These are phyloP conservation scores for Hymenoscyphus infarciens DNA, from an alignment of 2,329 filamentous ascomycete genomes.

Conservation along the genomic window DNA sequence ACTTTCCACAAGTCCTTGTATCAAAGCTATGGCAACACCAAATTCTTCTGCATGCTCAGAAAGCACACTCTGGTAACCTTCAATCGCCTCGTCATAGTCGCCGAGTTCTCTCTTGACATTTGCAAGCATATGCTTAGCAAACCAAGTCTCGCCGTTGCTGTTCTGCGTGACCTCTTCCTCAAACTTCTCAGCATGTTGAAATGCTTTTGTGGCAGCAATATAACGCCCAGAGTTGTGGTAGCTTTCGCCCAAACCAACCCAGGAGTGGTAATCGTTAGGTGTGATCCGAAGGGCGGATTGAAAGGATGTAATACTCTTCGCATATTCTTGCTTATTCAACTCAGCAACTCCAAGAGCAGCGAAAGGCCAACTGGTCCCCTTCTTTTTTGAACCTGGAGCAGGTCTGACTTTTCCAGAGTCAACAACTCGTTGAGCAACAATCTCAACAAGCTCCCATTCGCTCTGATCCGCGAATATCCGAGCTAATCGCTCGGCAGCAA, in stretches of 20 bases:
- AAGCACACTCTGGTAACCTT: constrained; percentile 72
- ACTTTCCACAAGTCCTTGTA: constrained; percentile 84
- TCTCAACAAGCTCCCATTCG: constrained; percentile 95
- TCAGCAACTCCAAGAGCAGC: constrained; percentile 91
- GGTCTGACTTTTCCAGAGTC: constrained; percentile 92
- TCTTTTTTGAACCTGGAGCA: constrained; percentile 87
- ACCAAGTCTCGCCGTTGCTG: constrained; percentile 74
- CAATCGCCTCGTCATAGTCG: constrained; percentile 80
- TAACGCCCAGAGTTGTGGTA: constrained; percentile 93
- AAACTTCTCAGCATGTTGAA: constrained; percentile 76
- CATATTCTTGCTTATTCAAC: constrained; percentile 88
- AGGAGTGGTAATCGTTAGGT: constrained; percentile 88
- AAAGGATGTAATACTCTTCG: constrained; percentile 86
- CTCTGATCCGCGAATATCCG: constrained; percentile 81
- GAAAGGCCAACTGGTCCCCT: constrained; percentile 93
- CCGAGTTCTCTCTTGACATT: constrained; percentile 91
- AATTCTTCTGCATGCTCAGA: constrained; percentile 67
- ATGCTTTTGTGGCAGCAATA: constrained; percentile 89
- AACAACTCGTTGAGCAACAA: constrained; percentile 84
- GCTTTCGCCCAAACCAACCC: constrained; percentile 94
- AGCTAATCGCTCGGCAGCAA: constrained; percentile 83
- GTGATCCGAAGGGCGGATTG: constrained; percentile 81
- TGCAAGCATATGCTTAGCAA: constrained; percentile 92
- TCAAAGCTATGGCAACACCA: constrained; percentile 79
- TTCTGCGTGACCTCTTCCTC: constrained; percentile 56